phyloP scores from a whole-genome alignment of 805 yeast genomes.

The Middelhovenomyces tepae region DNA sequence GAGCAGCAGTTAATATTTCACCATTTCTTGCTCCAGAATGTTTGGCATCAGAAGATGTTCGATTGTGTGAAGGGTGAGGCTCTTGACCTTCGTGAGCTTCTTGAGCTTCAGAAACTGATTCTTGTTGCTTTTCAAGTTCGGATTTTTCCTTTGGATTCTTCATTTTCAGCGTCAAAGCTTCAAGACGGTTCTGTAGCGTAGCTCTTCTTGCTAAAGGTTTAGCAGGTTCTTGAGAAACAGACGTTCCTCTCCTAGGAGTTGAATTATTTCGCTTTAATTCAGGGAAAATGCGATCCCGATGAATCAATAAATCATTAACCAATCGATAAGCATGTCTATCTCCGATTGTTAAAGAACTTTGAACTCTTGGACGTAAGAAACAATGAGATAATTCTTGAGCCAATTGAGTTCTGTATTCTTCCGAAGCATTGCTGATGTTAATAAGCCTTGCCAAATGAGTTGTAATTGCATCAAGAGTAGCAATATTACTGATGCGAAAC shows the following conservation, averaged over 20 bases:
- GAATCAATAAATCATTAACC: conserved; percentile 49
- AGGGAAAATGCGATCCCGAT: conserved; percentile 55
- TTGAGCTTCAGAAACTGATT: too few species aligned
- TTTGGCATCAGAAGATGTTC: too few species aligned
- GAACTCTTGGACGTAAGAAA: conserved; percentile 45
- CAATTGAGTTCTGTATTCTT: conserved; percentile 30
- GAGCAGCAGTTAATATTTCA: too few species aligned
- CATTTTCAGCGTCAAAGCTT: conserved; percentile 2
- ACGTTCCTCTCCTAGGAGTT: conserved; percentile 5
- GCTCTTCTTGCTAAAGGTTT: conserved; percentile 4
- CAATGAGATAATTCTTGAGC: conserved; percentile 61
- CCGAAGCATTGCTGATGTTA: conserved; percentile 34
- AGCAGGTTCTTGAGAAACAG: conserved; percentile 7
- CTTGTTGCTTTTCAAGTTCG: conserved; percentile 1
- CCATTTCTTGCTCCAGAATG: too few species aligned
- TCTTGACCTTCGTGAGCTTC: too few species aligned
- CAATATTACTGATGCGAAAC: conserved; percentile 61
- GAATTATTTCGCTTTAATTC: conserved; percentile 40
- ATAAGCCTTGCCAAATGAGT: conserved; percentile 65
- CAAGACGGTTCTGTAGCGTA: conserved; percentile 6
- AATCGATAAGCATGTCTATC: conserved; percentile 53
- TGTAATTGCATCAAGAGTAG: conserved; percentile 71
- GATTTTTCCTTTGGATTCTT: not conserved
- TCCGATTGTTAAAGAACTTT: conserved; percentile 38
- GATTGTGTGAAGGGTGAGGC: too few species aligned